Evolutionary conservation across 768 basidiomycete species (phyloP).

Genomic region (Kwoniella sp.): DNA sequence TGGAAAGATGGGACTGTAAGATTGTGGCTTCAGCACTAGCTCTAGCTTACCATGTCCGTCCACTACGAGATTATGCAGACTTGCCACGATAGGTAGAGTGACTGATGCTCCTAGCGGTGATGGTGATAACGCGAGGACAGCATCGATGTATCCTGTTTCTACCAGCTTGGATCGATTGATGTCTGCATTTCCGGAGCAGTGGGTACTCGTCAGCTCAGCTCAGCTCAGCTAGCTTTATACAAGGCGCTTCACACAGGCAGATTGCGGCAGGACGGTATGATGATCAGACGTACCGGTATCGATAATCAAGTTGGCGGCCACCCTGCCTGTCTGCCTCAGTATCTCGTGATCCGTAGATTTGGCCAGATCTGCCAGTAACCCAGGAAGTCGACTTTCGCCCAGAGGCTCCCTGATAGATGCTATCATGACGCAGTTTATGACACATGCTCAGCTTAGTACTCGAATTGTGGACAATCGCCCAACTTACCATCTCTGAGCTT

Average conservation of each 20-base stretch:
- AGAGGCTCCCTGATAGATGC: neutral
- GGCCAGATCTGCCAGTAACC: neutral
- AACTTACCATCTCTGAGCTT: slow-evolving; percentile 1
- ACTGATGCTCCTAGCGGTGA: neutral
- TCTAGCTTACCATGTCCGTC: slow-evolving; percentile 1
- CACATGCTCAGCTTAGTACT: too few species aligned
- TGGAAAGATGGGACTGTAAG: too few species aligned
- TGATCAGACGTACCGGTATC: slow-evolving; percentile 14
- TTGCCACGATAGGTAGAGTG: slow-evolving; percentile 10
- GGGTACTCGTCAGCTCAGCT: neutral
- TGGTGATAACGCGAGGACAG: neutral
- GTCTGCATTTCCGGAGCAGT: too few species aligned
- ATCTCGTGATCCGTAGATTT: slow-evolving; percentile 2
- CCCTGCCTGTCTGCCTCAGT: slow-evolving; percentile 17
- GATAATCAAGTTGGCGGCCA: slow-evolving; percentile 22
- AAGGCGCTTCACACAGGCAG: too few species aligned
- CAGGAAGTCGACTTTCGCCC: slow-evolving; percentile 10
- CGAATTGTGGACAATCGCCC: too few species aligned
- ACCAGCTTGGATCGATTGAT: slow-evolving; percentile 12
- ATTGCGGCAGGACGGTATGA: neutral
- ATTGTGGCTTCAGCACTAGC: too few species aligned
- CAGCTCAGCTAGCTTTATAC: neutral
- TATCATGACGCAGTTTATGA: neutral
- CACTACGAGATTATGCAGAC: slow-evolving; percentile 21
- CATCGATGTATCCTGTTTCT: slow-evolving; percentile 14